Evolutionary conservation across 2,329 filamentous ascomycete genomes (phyloP).

Genomic region (Chaetomiaceae sp.): DNA sequence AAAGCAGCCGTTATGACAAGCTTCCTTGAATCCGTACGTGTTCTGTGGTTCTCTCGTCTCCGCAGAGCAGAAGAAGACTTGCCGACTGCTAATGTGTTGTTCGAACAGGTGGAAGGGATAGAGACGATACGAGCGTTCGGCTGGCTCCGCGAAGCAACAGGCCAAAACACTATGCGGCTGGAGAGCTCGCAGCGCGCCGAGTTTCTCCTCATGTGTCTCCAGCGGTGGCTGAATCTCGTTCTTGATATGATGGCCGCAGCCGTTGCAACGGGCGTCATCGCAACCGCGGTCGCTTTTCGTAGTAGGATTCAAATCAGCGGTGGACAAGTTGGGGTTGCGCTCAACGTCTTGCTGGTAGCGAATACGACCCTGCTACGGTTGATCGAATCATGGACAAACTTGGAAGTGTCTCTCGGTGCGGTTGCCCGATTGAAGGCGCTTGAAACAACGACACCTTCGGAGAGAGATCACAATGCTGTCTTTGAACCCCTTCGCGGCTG

Average conservation of each 20-base stretch:
- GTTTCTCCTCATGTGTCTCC: slow-evolving; percentile 47
- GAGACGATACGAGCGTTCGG: slow-evolving; percentile 30
- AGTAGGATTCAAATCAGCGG: slow-evolving; percentile 26
- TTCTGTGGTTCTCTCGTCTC: no score
- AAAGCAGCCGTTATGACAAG: slow-evolving; percentile 43
- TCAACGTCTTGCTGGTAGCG: slow-evolving; percentile 34
- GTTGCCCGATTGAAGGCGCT: slow-evolving; percentile 33
- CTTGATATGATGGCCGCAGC: slow-evolving; percentile 47
- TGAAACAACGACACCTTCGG: slow-evolving; percentile 17
- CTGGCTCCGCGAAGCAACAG: slow-evolving; percentile 25
- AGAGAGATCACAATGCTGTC: neutral
- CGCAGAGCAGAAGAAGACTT: no score
- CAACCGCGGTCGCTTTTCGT: slow-evolving; percentile 26
- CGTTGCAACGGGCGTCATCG: slow-evolving; percentile 38
- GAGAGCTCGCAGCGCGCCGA: slow-evolving; percentile 46
- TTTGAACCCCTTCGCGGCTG: slow-evolving; percentile 21
- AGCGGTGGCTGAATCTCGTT: slow-evolving; percentile 50
- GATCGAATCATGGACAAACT: slow-evolving; percentile 32
- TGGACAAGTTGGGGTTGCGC: slow-evolving; percentile 34
- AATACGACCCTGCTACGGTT: slow-evolving; percentile 35
- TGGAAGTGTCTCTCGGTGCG: slow-evolving; percentile 36
- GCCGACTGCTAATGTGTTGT: neutral
- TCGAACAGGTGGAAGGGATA: slow-evolving; percentile 25
- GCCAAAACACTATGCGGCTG: slow-evolving; percentile 29
- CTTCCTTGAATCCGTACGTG: slow-evolving; percentile 38